Conservation (phyloP, 83 land plant genomes). For the Picea engelmannii region DNA sequence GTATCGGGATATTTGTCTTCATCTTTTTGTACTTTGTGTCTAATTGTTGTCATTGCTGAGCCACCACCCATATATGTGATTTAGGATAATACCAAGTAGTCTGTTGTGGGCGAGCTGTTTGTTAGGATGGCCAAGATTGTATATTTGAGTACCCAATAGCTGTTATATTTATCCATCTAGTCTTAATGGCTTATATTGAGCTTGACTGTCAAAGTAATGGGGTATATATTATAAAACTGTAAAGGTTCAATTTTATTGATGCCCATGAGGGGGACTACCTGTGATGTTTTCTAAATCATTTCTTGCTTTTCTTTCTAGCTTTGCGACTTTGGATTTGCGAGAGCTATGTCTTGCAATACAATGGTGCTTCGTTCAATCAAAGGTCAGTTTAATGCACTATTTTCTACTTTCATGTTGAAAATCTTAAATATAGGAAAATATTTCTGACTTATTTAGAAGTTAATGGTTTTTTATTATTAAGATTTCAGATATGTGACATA, state of each 20-base stretch:
- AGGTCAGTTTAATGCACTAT: conserved; percentile 39
- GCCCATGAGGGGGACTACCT: neutral
- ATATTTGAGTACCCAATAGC: neutral
- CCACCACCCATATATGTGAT: too few species aligned
- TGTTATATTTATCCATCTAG: too few species aligned
- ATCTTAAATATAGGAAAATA: neutral
- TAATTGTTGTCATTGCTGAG: too few species aligned
- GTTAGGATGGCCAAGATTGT: neutral
- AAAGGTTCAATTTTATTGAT: too few species aligned
- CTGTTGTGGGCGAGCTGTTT: too few species aligned
- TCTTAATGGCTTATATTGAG: neutral
- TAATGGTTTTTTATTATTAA: too few species aligned
- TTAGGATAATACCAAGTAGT: too few species aligned
- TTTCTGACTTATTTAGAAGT: too few species aligned
- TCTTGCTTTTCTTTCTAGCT: conserved; percentile 54
- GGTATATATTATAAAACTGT: neutral
- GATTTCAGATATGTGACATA: too few species aligned
- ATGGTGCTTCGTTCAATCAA: conserved; percentile 96
- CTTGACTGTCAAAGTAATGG: neutral
- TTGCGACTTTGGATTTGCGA: conserved; percentile 99
- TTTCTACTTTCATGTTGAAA: neutral
- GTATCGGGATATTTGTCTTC: too few species aligned
- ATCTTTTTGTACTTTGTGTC: too few species aligned
- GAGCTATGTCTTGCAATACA: conserved; percentile 99
- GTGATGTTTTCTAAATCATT: neutral